Conservation (phyloP, 306 rosid genomes). For the Rosa lucieae region DNA sequence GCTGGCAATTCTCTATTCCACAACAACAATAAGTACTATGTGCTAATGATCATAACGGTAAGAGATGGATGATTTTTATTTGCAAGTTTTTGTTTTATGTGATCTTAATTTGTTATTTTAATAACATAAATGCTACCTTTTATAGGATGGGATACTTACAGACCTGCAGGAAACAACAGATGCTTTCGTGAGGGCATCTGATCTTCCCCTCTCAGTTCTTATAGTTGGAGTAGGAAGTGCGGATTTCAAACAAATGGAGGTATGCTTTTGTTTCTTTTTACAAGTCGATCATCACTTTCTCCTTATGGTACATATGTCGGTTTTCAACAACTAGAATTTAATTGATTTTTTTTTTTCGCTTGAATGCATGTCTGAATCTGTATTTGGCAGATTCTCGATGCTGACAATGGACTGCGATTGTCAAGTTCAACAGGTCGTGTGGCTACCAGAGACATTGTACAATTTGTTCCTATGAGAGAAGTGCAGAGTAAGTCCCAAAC, state of each 20-base stretch:
- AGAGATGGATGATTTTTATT: not conserved
- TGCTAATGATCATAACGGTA: constrained; percentile 82
- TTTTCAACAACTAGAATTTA: not conserved
- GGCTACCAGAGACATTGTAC: constrained; percentile 80
- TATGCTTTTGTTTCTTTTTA: constrained; percentile 4
- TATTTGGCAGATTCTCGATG: constrained; percentile 64
- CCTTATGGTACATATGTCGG: not conserved
- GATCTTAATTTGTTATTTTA: not conserved
- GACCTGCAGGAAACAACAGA: constrained; percentile 87
- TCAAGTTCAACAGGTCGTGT: constrained; percentile 66
- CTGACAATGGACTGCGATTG: constrained; percentile 62
- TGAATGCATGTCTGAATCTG: not conserved
- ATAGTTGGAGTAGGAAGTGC: constrained; percentile 87
- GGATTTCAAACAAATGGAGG: constrained; percentile 85
- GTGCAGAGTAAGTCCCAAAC: constrained; percentile 58
- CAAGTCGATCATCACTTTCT: not conserved
- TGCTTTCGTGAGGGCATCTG: constrained; percentile 79
- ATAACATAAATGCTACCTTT: constrained; percentile 9
- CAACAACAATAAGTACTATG: constrained; percentile 47
- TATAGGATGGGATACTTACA: constrained; percentile 82
- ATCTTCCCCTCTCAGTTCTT: constrained; percentile 88
- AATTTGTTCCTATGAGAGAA: constrained; percentile 78
- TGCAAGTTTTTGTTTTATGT: not conserved
- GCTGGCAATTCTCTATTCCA: constrained; percentile 51
- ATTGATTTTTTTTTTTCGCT: too few relatives aligned